Base-by-base conservation (phyloP, 2,329 filamentous ascomycete genomes). In the Sclerotinia sclerotiorum region DNA sequence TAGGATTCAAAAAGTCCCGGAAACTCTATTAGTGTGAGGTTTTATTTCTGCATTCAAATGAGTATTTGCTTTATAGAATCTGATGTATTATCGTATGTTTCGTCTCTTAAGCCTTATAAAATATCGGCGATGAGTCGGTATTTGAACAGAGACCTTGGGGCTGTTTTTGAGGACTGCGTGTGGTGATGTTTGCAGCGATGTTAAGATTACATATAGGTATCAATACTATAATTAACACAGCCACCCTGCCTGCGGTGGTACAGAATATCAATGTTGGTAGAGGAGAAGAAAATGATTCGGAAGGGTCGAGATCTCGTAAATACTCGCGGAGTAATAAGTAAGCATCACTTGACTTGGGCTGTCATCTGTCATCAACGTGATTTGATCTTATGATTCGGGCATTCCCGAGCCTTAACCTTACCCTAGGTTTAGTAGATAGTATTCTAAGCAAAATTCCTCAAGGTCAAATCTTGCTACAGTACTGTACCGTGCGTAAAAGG, bases 281-380 rank as follows among this genome's bases (percentile, higher is more conserved):
- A 55, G 29, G 13, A 15, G 15, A 42, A 35, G 54, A 56, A n/a
- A n/a, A 56, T 39, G 54, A 56, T 56, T n/a, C 54, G 39, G 54
- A 32, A 5, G 15, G n/a, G 29, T 35, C 5, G 29, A 35, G 54
- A 35, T n/a, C 11, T 35, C 19, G 32, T 35, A 39, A 55, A n/a
- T 35, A 35, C 35, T 8, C 10, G 6, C 32, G 5, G 32, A 35
- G 32, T 7, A 35, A 35, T 32, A 32, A 32, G 32, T 17, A 55
- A 55, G 52, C 52, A 55, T 55, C 29, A 55, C 29, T 55, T 55
- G 52, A 55, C 19, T 55, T n/a, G 32, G 52, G n/a, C 52, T 55
- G n/a, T 55, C 52, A 55, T 27, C 52, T 55, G n/a, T 55, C 52
- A 55, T 27, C 21, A 35, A 56, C 4, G 32, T 21, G 35, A 8